Conservation (phyloP, 306 rosid genomes). For the Trifolium pratense region DNA sequence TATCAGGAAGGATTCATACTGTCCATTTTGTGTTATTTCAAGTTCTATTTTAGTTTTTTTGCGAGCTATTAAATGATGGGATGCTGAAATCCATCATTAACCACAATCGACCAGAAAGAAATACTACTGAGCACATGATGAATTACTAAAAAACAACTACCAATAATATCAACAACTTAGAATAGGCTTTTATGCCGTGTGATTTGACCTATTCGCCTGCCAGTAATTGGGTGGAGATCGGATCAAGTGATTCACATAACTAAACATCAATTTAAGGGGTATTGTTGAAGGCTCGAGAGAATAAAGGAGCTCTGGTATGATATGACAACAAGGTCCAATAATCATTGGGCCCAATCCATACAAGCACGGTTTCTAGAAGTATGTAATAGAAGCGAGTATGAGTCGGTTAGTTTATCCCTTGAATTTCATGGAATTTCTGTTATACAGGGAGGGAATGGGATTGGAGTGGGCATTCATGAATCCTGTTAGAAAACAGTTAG, state of each 20-base stretch:
- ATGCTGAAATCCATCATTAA: too few species aligned
- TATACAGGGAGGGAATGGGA: background rate
- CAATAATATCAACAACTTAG: slow-evolving; percentile 1
- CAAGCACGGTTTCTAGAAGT: background rate
- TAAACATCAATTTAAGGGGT: background rate
- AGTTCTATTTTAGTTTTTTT: too few species aligned
- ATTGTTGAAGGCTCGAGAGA: background rate
- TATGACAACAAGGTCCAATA: too few species aligned
- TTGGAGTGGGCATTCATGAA: background rate
- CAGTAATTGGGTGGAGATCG: background rate
- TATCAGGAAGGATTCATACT: too few species aligned
- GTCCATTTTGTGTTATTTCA: too few species aligned
- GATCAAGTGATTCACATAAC: background rate
- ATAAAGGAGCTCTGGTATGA: background rate
- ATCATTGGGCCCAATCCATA: too few species aligned
- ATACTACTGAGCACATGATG: background rate
- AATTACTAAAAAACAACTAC: background rate
- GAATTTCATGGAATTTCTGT: background rate
- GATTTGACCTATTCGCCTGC: slow-evolving; percentile 9
- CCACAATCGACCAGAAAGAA: too few species aligned
- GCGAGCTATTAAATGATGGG: too few species aligned
- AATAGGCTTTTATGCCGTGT: slow-evolving; percentile 23
- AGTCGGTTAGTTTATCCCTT: background rate
- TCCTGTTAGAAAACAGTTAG: background rate
- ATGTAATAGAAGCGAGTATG: background rate